Conservation (phyloP, 2,329 filamentous ascomycete genomes). For the Fusarium sp. region DNA sequence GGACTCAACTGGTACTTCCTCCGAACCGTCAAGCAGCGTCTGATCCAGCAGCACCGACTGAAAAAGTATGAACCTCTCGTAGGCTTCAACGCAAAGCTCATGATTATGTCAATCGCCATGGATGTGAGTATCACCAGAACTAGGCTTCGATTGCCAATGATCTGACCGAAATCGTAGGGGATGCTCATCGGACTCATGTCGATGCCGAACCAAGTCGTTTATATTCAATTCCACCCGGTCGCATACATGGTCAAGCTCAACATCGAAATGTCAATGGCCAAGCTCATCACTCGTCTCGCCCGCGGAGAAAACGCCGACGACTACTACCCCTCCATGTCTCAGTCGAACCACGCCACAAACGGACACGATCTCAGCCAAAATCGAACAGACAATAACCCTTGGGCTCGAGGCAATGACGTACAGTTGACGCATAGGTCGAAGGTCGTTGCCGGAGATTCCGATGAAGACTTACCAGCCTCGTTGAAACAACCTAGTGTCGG, state of each 20-base stretch:
- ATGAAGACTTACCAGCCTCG: slow-evolving; percentile 19
- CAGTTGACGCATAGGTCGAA: slow-evolving; percentile 41
- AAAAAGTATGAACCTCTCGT: slow-evolving; percentile 67
- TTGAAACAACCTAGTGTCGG: background rate
- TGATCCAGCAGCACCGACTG: slow-evolving; percentile 63
- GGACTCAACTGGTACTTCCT: slow-evolving; percentile 70
- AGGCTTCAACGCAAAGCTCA: slow-evolving; percentile 65
- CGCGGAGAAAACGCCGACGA: slow-evolving; percentile 35
- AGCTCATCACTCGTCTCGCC: slow-evolving; percentile 62
- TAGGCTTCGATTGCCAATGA: too few species aligned
- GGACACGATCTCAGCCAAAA: slow-evolving; percentile 10
- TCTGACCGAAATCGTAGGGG: slow-evolving; percentile 8
- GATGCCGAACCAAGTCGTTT: slow-evolving; percentile 53
- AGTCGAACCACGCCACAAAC: slow-evolving; percentile 30
- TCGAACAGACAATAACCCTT: slow-evolving; percentile 24
- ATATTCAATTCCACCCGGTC: slow-evolving; percentile 68
- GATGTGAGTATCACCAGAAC: slow-evolving; percentile 54
- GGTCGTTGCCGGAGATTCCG: slow-evolving; percentile 41
- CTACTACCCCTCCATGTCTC: slow-evolving; percentile 39
- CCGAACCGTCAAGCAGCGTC: slow-evolving; percentile 60
- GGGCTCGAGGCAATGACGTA: slow-evolving; percentile 28
- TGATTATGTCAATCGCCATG: slow-evolving; percentile 65
- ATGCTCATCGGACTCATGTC: slow-evolving; percentile 55
- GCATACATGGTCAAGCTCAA: slow-evolving; percentile 69
- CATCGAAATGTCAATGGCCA: slow-evolving; percentile 69